Evolutionary conservation across 306 rosid genomes (phyloP).

Genomic region (Vigna nakashimae): DNA sequence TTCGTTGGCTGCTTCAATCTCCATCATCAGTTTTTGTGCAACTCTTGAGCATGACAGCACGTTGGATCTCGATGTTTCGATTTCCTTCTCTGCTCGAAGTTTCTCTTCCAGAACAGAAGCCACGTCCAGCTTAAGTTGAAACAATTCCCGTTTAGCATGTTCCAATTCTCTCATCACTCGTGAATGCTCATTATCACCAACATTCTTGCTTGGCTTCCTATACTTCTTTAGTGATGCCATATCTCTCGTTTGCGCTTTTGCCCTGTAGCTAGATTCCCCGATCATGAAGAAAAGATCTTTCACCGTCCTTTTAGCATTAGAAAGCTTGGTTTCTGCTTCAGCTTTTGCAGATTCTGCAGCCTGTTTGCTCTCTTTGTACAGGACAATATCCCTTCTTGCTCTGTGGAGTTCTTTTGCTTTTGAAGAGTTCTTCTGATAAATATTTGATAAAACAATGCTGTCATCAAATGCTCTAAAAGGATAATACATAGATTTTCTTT

Average conservation of each 20-base stretch:
- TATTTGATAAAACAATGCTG: neutral
- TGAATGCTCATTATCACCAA: neutral
- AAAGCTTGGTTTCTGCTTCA: constrained; percentile 20
- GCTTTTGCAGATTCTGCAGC: constrained; percentile 13
- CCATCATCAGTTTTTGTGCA: constrained; percentile 1
- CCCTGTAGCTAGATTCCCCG: constrained; percentile 23
- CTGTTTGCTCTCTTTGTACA: neutral
- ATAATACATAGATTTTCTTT: no score
- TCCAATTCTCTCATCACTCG: constrained; percentile 17
- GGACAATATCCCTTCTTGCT: constrained; percentile 4
- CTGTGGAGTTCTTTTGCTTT: constrained; percentile 18
- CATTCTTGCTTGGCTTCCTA: neutral
- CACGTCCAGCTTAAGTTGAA: constrained; percentile 20
- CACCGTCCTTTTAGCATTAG: constrained; percentile 5
- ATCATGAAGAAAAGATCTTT: constrained; percentile 24
- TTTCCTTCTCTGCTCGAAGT: constrained; percentile 6
- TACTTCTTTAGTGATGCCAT: neutral
- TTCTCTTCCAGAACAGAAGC: constrained; percentile 25
- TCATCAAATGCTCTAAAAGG: neutral
- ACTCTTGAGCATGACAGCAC: neutral
- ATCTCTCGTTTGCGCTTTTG: neutral
- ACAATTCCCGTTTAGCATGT: neutral
- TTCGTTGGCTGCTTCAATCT: constrained; percentile 22
- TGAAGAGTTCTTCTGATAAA: neutral
- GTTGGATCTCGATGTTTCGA: constrained; percentile 5